Evolutionary conservation across 176 grass and related monocot genomes (phyloP), one percentile per base, ranked within the genome.

Genomic region (Tuctoria greenei): DNA sequence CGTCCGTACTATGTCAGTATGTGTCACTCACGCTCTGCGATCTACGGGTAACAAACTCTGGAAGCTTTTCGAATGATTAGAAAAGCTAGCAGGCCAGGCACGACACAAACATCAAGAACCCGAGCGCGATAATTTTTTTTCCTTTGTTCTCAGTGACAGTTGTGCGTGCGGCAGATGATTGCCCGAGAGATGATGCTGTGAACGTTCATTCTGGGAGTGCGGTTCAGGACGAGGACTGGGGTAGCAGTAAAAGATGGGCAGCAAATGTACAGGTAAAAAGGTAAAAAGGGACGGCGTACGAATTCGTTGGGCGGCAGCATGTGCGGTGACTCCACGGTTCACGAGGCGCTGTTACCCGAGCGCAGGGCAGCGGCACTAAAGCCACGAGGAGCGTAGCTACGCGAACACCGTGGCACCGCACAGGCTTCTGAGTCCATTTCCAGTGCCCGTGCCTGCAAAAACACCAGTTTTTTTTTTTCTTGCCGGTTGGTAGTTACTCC

Each of bases 261-360:
- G 16, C 24, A 4, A 23, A 65, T 41, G 4, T 6, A 24, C 62
- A 74, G 41, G 71, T 56, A 69, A 64, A 49, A 86, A 55, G 54
- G 37, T 55, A 16, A 68, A 69, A 81, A 38, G 13, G 57, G 77
- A 80, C 67, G 81, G 45, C 59, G 79, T 59, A 86, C 82, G 68
- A 77, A 85, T 68, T 79, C 74, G 77, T 74, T 80, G 74, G 52
- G 63, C 59, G 65, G 91, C 78, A 80, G 78, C 85, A 88, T 93
- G 91, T 85, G 91, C 70, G 78, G 84, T 80, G 65, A 93, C 82
- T 85, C 72, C 88, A 76, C 85, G 56, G 12, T 80, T 88, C 88
- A 93, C 91, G 91, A 88, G 91, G 68, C 41, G 16, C 64, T 82
- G 78, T 71, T 74, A 74, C 76, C 73, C 44, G 47, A 47, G 6